These are phyloP conservation scores for Phytophthora agathidicida DNA, from an alignment of 352 stramenopile genomes.

Conservation along the genomic window DNA sequence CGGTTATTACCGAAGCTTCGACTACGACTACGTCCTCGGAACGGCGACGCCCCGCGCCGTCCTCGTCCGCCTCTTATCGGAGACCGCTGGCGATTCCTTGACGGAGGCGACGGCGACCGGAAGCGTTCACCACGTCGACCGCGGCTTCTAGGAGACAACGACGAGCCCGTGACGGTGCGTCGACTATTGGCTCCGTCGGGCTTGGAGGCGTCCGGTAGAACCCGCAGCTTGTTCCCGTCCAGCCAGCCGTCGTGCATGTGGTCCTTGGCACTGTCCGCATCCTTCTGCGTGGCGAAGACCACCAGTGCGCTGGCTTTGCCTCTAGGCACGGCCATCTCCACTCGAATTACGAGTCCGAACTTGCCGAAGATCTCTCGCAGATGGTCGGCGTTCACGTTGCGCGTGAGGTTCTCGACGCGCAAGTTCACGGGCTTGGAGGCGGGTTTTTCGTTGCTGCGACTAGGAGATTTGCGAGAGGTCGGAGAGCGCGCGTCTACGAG, in stretches of 20 bases:
- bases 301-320: slow-evolving; percentile 59
- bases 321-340: slow-evolving; percentile 53
- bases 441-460: slow-evolving; percentile 2
- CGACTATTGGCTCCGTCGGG: not conserved
- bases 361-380: slow-evolving; percentile 89
- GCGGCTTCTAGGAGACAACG: slow-evolving; percentile 30
- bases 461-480: slow-evolving; percentile 1
- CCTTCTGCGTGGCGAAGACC: slow-evolving; percentile 50
- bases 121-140: slow-evolving; percentile 21
- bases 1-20: slow-evolving; percentile 33
- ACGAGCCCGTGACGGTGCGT: slow-evolving; percentile 18
- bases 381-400: slow-evolving; percentile 86
- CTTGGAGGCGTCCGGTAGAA: slow-evolving; percentile 35
- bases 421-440: slow-evolving; percentile 43
- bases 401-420: slow-evolving; percentile 84
- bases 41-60: slow-evolving; percentile 47
- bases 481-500: slow-evolving; percentile 11
- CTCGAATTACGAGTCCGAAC: slow-evolving; percentile 69
- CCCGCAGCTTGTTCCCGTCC: slow-evolving; percentile 78
- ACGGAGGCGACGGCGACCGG: slow-evolving; percentile 21
- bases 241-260: slow-evolving; percentile 90
- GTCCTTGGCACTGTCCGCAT: slow-evolving; percentile 63
- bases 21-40: slow-evolving; percentile 54
- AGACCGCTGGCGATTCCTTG: slow-evolving; percentile 25
- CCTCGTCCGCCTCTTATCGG: slow-evolving; percentile 14